phyloP scores from a whole-genome alignment of 805 yeast species.

The Ogataea pignaliae region DNA sequence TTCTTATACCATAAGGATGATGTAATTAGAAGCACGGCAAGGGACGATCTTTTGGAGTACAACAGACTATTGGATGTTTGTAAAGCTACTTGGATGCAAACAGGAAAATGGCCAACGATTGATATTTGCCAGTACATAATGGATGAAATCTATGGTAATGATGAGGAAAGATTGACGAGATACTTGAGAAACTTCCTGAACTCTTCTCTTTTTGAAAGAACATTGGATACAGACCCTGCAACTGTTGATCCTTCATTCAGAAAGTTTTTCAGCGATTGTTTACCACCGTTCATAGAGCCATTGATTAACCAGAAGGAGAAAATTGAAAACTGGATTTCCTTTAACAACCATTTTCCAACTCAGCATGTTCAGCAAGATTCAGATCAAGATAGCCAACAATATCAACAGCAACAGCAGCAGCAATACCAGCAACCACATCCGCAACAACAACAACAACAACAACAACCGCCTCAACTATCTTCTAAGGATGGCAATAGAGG shows the following conservation, averaged over 20 bases:
- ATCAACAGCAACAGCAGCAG: no score
- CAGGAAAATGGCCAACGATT: background rate
- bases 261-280: background rate
- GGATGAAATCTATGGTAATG: background rate
- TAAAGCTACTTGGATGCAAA: background rate
- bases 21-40: background rate
- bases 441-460: no score
- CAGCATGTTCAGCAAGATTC: no score
- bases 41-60: background rate
- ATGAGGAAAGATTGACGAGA: background rate
- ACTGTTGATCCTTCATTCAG: background rate
- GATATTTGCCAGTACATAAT: background rate
- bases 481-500: no score
- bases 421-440: no score
- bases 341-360: no score
- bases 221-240: background rate
- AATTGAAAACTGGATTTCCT: background rate
- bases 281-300: conserved; percentile 1
- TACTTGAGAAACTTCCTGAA: background rate
- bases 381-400: no score
- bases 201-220: background rate
- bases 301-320: background rate
- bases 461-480: no score
- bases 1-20: conserved; percentile 2
- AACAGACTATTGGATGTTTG: background rate